phyloP scores from a whole-genome alignment of 2,329 filamentous ascomycete species.

The Verticillium alfalfae region DNA sequence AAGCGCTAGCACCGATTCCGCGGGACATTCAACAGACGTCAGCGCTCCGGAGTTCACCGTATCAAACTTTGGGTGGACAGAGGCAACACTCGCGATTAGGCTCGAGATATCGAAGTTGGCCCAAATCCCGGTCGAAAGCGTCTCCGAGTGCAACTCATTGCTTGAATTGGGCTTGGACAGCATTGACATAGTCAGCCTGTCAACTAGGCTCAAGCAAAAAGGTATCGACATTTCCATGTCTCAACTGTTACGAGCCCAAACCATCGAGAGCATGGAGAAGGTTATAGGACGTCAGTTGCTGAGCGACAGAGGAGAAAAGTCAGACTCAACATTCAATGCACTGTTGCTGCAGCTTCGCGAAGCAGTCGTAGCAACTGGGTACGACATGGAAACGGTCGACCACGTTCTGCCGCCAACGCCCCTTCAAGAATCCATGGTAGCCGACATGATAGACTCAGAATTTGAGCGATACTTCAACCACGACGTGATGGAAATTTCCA shows the following conservation, averaged over 20 bases:
- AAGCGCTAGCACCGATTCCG: background rate
- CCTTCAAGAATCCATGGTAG: slow-evolving; percentile 81
- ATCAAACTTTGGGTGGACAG: slow-evolving; percentile 51
- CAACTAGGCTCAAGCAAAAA: slow-evolving; percentile 60
- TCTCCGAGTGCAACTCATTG: slow-evolving; percentile 59
- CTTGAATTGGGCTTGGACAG: slow-evolving; percentile 86
- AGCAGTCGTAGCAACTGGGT: slow-evolving; percentile 26
- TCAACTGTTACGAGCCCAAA: slow-evolving; percentile 68
- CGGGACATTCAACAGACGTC: background rate
- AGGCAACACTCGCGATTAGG: slow-evolving; percentile 46
- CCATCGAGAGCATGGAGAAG: slow-evolving; percentile 54
- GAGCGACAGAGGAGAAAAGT: background rate
- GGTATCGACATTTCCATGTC: slow-evolving; percentile 64
- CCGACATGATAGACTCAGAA: slow-evolving; percentile 71
- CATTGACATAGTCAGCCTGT: slow-evolving; percentile 83
- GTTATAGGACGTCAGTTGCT: slow-evolving; percentile 1
- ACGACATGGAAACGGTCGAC: slow-evolving; percentile 39
- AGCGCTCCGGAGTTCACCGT: background rate
- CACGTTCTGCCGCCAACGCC: slow-evolving; percentile 69
- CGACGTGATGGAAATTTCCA: slow-evolving; percentile 61
- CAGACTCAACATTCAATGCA: slow-evolving; percentile 6
- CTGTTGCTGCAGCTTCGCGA: slow-evolving; percentile 26
- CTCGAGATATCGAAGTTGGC: slow-evolving; percentile 60
- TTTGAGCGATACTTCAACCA: slow-evolving; percentile 82
- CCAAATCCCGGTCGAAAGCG: slow-evolving; percentile 38